Percentiles rank a stretch among this genome's conserved stretches.
These are phyloP conservation scores for Xylaria flabelliformis DNA, from an alignment of 495 filamentous ascomycete genomes.

Conservation along the genomic window DNA sequence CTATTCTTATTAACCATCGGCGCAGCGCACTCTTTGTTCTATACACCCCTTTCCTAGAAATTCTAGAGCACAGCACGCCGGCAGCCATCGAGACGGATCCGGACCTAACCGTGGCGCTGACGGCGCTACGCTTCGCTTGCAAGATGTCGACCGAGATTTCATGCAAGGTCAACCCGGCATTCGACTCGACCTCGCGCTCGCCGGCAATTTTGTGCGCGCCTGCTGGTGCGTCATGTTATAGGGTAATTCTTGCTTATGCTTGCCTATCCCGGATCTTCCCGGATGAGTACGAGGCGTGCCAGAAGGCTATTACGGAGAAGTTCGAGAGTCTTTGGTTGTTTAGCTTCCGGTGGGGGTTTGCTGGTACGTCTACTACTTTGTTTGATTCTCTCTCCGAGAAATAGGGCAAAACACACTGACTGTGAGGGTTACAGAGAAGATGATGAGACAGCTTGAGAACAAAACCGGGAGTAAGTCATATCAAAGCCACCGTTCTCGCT, in stretches of 20 bases:
- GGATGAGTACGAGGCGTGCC: constrained; percentile 32
- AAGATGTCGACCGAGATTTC: constrained; percentile 43
- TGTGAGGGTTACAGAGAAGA: constrained; percentile 31
- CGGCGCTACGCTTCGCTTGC: constrained; percentile 42
- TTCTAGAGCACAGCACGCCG: constrained; percentile 17
- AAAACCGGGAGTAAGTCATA: constrained; percentile 29
- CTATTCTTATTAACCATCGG: constrained; percentile 5
- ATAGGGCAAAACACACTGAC: neutral
- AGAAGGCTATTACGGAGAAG: constrained; percentile 39
- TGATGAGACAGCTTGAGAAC: constrained; percentile 41
- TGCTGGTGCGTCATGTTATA: constrained; percentile 40
- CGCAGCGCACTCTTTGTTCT: constrained; percentile 27
- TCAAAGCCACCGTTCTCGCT: neutral
- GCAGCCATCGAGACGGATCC: constrained; percentile 24
- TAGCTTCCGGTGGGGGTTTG: constrained; percentile 42
- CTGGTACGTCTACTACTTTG: constrained; percentile 28
- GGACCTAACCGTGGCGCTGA: constrained; percentile 35
- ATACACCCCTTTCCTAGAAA: constrained; percentile 23
- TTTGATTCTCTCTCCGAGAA: neutral
- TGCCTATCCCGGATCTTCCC: constrained; percentile 36
- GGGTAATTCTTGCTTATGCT: constrained; percentile 35
- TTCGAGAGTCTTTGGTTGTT: constrained; percentile 42
- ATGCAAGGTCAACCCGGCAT: constrained; percentile 40
- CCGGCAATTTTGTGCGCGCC: constrained; percentile 39
- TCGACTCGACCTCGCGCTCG: constrained; percentile 30